Percentiles rank a stretch among this genome's conserved stretches.
Evolutionary conservation across 768 basidiomycete species (phyloP).

Genomic region (Kwoniella pini): DNA sequence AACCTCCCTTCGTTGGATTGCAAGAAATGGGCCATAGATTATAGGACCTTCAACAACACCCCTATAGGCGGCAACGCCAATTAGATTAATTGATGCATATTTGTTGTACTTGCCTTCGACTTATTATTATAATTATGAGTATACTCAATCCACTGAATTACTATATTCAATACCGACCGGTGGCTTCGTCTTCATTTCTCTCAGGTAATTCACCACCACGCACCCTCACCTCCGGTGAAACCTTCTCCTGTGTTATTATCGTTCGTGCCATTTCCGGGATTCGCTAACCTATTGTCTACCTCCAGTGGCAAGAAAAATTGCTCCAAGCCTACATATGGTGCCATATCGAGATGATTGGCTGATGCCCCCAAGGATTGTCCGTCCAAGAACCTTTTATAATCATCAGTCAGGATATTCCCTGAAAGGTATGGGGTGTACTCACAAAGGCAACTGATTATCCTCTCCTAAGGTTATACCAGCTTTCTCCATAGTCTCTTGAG

Average conservation of each 20-base stretch:
- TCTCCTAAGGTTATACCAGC: constrained; percentile 47
- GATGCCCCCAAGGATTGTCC: constrained; percentile 49
- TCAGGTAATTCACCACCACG: background rate
- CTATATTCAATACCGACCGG: too few relatives aligned
- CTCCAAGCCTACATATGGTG: constrained; percentile 48
- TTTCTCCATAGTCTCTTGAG: constrained; percentile 47
- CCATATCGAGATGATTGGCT: constrained; percentile 33
- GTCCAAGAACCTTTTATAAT: constrained; percentile 48
- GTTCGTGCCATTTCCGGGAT: constrained; percentile 12
- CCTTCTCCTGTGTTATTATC: constrained; percentile 1
- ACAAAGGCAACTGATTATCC: constrained; percentile 51
- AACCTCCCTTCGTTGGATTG: too few relatives aligned
- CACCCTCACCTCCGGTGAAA: background rate
- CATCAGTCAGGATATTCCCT: background rate
- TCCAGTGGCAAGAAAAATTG: constrained; percentile 53
- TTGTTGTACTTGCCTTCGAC: too few relatives aligned
- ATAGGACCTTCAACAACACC: too few relatives aligned
- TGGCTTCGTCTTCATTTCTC: background rate
- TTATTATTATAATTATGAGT: too few relatives aligned
- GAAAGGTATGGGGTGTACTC: constrained; percentile 15
- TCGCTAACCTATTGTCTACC: constrained; percentile 39
- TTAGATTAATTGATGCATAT: too few relatives aligned
- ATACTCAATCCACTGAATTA: too few relatives aligned
- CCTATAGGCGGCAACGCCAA: too few relatives aligned
- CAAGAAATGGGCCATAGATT: too few relatives aligned